A percentile compares a stretch with the other conserved stretches of the same genome.
Evolutionary conservation across 441 rosid genomes (phyloP).

Genomic region (Aleurites moluccanus): DNA sequence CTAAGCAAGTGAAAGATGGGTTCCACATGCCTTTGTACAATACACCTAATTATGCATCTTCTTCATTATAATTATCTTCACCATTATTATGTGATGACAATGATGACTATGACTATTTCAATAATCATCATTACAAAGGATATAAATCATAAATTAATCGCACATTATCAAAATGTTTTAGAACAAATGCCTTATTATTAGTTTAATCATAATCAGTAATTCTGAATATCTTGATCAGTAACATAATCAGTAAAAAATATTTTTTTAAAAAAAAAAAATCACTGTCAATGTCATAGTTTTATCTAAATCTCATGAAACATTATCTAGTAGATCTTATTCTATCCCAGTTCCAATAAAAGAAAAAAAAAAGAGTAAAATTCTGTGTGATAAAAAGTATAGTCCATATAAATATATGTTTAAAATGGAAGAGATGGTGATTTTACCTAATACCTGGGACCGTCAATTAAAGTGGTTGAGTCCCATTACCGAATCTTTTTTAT

Average conservation of each 20-base stretch:
- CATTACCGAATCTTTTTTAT: neutral
- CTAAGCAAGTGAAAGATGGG: slow-evolving; percentile 9
- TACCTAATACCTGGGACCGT: neutral
- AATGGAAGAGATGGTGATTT: neutral
- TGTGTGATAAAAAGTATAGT: neutral
- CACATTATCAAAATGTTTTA: neutral
- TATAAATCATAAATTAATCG: neutral
- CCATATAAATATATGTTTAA: neutral
- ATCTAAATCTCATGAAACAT: too few relatives aligned
- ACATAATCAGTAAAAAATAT: too few relatives aligned
- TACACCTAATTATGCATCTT: slow-evolving; percentile 22
- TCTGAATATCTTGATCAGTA: too few relatives aligned
- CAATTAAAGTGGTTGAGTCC: neutral
- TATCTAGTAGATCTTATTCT: neutral
- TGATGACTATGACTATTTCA: slow-evolving; percentile 12
- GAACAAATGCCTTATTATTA: neutral
- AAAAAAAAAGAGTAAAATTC: neutral
- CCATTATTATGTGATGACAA: slow-evolving; percentile 21
- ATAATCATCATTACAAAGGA: slow-evolving; percentile 12
- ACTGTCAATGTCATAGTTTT: too few relatives aligned
- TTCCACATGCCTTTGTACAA: slow-evolving; percentile 20
- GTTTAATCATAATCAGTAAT: too few relatives aligned
- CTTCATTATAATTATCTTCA: slow-evolving; percentile 11
- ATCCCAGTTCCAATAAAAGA: neutral
- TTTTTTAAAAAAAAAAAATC: too few relatives aligned